phyloP scores from a whole-genome alignment of 176 grass and related monocot genomes.

The Oryza rufipogon region DNA sequence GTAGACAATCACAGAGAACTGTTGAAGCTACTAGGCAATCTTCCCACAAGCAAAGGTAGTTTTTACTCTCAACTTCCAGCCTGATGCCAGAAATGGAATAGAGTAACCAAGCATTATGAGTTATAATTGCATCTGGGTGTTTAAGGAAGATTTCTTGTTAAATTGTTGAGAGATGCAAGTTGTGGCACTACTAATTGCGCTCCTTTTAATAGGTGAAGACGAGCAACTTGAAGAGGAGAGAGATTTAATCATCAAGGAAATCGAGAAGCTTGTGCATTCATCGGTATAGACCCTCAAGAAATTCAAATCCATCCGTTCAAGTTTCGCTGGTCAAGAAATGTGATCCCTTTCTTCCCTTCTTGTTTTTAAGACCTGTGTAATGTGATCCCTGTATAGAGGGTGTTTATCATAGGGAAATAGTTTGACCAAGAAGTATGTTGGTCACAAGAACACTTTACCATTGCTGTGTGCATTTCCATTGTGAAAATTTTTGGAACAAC shows the following conservation, averaged over 20 bases:
- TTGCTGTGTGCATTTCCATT: constrained; percentile 8
- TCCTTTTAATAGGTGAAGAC: constrained; percentile 72
- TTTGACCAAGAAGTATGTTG: background rate
- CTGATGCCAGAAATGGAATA: constrained; percentile 12
- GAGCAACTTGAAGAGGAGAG: constrained; percentile 95
- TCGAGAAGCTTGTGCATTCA: constrained; percentile 57
- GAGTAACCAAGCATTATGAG: constrained; percentile 12
- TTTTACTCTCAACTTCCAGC: constrained; percentile 4
- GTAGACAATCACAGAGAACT: constrained; percentile 78
- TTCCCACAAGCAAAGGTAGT: constrained; percentile 84
- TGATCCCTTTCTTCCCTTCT: background rate
- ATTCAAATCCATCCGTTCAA: background rate
- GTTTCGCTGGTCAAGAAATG: background rate
- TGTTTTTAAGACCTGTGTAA: constrained; percentile 35
- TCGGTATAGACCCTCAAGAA: constrained; percentile 34
- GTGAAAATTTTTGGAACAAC: background rate
- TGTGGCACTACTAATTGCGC: constrained; percentile 1
- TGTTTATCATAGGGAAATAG: background rate
- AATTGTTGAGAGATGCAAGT: background rate
- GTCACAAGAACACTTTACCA: background rate
- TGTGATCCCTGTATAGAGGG: constrained; percentile 50
- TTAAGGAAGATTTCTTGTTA: constrained; percentile 10
- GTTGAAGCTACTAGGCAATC: constrained; percentile 76
- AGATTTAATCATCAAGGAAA: constrained; percentile 79
- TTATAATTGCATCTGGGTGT: background rate